Conservation (phyloP, 2,329 filamentous ascomycete species). For the Xylaria sp. region DNA sequence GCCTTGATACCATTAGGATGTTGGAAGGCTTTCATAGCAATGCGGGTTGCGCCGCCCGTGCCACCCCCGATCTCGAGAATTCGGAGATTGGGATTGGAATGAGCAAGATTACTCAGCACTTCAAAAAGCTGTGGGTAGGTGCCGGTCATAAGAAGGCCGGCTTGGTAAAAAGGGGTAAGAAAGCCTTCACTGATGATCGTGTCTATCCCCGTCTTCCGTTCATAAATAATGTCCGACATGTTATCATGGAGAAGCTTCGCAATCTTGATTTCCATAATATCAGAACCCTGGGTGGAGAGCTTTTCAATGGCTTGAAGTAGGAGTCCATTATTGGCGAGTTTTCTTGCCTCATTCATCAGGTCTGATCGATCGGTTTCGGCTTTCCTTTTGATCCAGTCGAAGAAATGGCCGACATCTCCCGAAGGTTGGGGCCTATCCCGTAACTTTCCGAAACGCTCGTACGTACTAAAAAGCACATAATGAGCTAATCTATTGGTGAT, state of each 20-base stretch:
- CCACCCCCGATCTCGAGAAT: constrained; percentile 11
- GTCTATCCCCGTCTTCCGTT: background rate
- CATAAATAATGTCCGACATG: constrained; percentile 2
- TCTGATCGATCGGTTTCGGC: background rate
- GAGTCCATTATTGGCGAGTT: background rate
- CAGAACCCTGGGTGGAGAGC: background rate
- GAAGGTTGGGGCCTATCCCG: background rate
- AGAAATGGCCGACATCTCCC: background rate
- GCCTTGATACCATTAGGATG: constrained; percentile 12
- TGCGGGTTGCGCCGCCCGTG: constrained; percentile 4
- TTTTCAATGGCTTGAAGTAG: background rate
- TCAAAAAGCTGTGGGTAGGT: background rate
- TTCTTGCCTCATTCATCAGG: background rate
- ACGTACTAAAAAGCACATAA: background rate
- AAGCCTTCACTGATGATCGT: background rate
- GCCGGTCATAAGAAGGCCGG: background rate
- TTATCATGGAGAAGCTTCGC: constrained; percentile 4
- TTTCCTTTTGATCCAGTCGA: background rate
- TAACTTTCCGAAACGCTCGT: background rate
- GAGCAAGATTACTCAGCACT: background rate
- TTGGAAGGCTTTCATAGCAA: background rate
- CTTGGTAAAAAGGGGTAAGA: background rate
- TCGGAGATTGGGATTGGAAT: background rate
- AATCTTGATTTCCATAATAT: background rate
- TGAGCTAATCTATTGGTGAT: background rate